A percentile compares a stretch with the other conserved stretches of the same genome.
phyloP scores from a whole-genome alignment of 208 protist genomes.

The Wallacemonas sp. region DNA sequence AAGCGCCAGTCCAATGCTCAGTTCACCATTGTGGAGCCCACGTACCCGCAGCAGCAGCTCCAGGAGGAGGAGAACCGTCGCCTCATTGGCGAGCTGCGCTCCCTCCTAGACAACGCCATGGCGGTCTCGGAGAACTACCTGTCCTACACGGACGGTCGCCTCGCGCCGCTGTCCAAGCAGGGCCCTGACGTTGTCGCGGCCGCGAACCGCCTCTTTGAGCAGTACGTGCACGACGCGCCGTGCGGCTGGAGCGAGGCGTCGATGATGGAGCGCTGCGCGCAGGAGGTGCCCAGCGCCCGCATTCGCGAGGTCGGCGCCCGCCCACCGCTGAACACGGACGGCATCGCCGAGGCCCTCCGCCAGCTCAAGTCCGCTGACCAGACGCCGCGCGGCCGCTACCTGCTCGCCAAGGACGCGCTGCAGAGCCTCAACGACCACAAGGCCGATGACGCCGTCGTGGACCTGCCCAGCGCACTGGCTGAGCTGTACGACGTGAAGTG shows the following conservation, averaged over 20 bases:
- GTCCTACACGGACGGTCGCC: slow-evolving; percentile 65
- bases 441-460: slow-evolving; percentile 33
- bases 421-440: slow-evolving; percentile 49
- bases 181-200: slow-evolving; percentile 34
- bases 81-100: slow-evolving; percentile 40
- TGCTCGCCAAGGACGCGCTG: slow-evolving; percentile 66
- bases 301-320: slow-evolving; percentile 45
- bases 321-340: slow-evolving; percentile 44
- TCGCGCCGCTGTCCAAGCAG: slow-evolving; percentile 48
- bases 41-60: slow-evolving; percentile 53
- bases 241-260: slow-evolving; percentile 74
- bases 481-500: slow-evolving; percentile 77
- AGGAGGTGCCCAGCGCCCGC: slow-evolving; percentile 43
- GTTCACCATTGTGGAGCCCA: slow-evolving; percentile 40
- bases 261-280: slow-evolving; percentile 63
- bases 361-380: slow-evolving; percentile 42
- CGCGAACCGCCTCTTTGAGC: slow-evolving; percentile 32
- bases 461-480: slow-evolving; percentile 47
- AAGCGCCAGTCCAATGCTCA: slow-evolving; percentile 11
- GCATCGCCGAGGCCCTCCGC: slow-evolving; percentile 41
- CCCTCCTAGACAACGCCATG: slow-evolving; percentile 66
- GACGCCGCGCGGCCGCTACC: slow-evolving; percentile 58
- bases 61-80: slow-evolving; percentile 77
- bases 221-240: slow-evolving; percentile 67
- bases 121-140: slow-evolving; percentile 72